A percentile compares a stretch with the other conserved stretches of the same genome.
These are phyloP conservation scores for Silene vulgaris DNA, from an alignment of 179 eudicot species.

Conservation along the genomic window DNA sequence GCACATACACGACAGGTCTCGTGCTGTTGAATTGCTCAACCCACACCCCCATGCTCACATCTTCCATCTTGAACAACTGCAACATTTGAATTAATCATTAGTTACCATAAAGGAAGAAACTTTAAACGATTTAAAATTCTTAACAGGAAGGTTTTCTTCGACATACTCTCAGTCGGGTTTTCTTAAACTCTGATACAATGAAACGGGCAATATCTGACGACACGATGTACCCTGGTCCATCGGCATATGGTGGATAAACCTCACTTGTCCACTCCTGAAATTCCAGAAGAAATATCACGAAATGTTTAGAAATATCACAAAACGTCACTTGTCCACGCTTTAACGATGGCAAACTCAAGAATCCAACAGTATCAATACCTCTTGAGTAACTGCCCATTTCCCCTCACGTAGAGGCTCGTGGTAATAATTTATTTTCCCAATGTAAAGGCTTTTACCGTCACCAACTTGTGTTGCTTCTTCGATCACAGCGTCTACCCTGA, in stretches of 20 bases:
- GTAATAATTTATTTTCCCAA: slow-evolving; percentile 47
- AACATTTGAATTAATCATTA: slow-evolving; percentile 5
- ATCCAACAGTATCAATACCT: slow-evolving; percentile 30
- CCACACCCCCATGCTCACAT: slow-evolving; percentile 96
- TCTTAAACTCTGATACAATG: slow-evolving; percentile 37
- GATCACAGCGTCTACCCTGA: slow-evolving; percentile 46
- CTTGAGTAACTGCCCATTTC: slow-evolving; percentile 53
- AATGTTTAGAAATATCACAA: background rate
- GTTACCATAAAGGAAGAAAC: background rate
- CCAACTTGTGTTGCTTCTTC: slow-evolving; percentile 33
- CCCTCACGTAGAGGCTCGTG: slow-evolving; percentile 47
- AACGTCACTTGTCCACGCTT: too few species aligned
- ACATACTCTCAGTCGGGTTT: slow-evolving; percentile 32
- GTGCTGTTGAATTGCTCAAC: slow-evolving; percentile 66
- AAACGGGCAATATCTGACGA: slow-evolving; percentile 48
- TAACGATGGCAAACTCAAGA: background rate
- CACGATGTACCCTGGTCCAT: slow-evolving; percentile 50
- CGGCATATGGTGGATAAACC: slow-evolving; percentile 53
- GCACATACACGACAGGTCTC: slow-evolving; percentile 56
- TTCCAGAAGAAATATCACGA: slow-evolving; percentile 20
- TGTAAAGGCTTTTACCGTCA: slow-evolving; percentile 35
- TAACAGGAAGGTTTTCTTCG: background rate
- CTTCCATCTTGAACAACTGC: slow-evolving; percentile 95
- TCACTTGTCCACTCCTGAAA: slow-evolving; percentile 52
- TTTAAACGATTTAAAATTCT: too few species aligned